Percentiles rank a stretch among this genome's conserved stretches.
phyloP scores from a whole-genome alignment of 176 grass and related monocot genomes.

The Zoysia pacifica region DNA sequence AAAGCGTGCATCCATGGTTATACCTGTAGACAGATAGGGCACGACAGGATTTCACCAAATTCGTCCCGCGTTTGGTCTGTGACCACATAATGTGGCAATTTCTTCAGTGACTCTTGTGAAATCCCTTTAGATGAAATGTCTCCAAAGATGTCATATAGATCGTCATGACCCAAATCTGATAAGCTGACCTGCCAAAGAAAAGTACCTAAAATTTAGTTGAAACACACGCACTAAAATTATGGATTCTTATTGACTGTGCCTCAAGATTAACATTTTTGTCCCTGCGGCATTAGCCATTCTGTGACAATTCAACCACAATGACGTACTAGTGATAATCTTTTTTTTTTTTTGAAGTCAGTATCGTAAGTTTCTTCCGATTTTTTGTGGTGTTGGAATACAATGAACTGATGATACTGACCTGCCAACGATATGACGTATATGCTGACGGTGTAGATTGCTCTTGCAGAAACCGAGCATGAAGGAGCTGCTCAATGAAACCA shows the following conservation, averaged over 20 bases:
- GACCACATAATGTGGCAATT: slow-evolving; percentile 59
- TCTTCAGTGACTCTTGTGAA: slow-evolving; percentile 63
- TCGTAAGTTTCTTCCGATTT: not conserved
- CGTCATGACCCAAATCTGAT: slow-evolving; percentile 61
- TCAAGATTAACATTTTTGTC: not conserved
- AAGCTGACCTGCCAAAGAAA: slow-evolving; percentile 42
- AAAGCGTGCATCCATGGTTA: not conserved
- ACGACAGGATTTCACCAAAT: slow-evolving; percentile 57
- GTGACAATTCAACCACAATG: too few relatives aligned
- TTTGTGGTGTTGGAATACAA: not conserved
- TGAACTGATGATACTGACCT: slow-evolving; percentile 50
- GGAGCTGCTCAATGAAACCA: slow-evolving; percentile 82
- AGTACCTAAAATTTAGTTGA: slow-evolving; percentile 23
- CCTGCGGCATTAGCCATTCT: slow-evolving; percentile 9
- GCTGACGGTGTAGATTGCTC: slow-evolving; percentile 54
- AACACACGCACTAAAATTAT: not conserved
- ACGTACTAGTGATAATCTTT: too few relatives aligned
- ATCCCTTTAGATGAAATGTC: slow-evolving; percentile 64
- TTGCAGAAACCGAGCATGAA: slow-evolving; percentile 71
- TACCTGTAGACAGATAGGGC: slow-evolving; percentile 89
- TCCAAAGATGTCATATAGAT: slow-evolving; percentile 75
- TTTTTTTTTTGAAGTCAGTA: not conserved
- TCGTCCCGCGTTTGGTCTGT: slow-evolving; percentile 47
- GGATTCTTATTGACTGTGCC: not conserved
- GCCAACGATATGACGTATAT: slow-evolving; percentile 50